Evolutionary conservation across 495 filamentous ascomycete genomes (phyloP), one percentile per base, ranked within the genome.

Genomic region (Hypoxylon cercidicola): DNA sequence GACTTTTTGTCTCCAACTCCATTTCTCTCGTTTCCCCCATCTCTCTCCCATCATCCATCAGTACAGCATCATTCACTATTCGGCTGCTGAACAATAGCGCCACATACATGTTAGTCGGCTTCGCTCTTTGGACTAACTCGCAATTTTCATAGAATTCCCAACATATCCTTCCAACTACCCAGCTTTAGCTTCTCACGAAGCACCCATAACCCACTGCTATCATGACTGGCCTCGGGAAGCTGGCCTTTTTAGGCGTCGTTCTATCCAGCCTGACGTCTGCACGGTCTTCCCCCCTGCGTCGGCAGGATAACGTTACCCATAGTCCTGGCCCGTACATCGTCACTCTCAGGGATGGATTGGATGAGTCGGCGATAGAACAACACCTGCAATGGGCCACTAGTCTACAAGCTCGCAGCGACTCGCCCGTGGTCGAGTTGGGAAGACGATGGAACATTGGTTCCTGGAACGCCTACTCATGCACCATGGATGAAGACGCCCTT

Each of bases 311-410:
- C 19, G 40, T 60, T 10, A 55, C 69, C 16, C 48, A 72, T 45
- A 70, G 84, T 40, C 67, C 74, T 8, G 70, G 74, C 54, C 79
- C 74, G 21, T 86, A 85, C 65, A 84, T 86, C 16, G 77, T 86
- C 30, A 78, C 82, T 23, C 79, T 85, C 62, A 81, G 81, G 43
- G 64, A 74, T 15, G 74, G 77, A 35, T 66, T 77, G 54, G 75
- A 74, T 12, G 15, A 73, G n/a, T 44, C 70, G 10, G 68, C 62
- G 20, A 66, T 82, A 55, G 64, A 77, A 20, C 56, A 68, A 11
- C 78, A 81, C 51, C 25, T 77, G 15, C 62, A 44, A 18, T 76
- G 75, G 59, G 77, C 74, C 21, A 61, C 55, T 19, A 57, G 49
- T 45, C 35, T 75, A 16, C 69, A 72, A 37, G 47, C 61, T 37